Percentiles rank a stretch among this genome's conserved stretches.
Conservation (phyloP, 73 alveolate species). For the Symbiodinium natans region DNA sequence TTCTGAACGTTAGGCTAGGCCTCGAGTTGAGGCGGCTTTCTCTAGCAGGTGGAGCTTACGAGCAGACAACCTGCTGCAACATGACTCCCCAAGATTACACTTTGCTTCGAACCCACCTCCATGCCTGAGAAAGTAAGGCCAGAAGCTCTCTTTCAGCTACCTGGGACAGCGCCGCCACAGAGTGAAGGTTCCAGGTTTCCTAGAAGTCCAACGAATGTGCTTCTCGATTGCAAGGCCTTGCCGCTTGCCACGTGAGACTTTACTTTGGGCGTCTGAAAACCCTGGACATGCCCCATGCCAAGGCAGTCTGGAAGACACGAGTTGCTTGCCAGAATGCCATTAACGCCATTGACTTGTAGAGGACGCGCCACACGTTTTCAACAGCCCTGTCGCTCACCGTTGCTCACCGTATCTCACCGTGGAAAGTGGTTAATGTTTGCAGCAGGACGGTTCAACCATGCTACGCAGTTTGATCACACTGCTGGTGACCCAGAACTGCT, state of each 20-base stretch:
- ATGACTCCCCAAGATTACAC: not conserved
- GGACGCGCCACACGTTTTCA: not conserved
- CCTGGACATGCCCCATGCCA: not conserved
- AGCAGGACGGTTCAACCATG: conserved; percentile 64
- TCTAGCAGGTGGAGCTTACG: too few relatives aligned
- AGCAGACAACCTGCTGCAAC: too few relatives aligned
- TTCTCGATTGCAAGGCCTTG: not conserved
- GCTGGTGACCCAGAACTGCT: not conserved
- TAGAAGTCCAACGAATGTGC: conserved; percentile 70
- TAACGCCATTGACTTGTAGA: conserved; percentile 61
- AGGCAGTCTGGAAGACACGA: conserved; percentile 75
- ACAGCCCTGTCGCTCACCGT: not conserved
- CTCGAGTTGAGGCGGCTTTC: too few relatives aligned
- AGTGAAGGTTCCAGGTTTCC: conserved; percentile 38
- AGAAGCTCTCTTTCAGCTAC: not conserved
- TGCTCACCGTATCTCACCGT: too few relatives aligned
- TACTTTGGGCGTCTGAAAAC: not conserved
- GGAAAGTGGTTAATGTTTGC: too few relatives aligned
- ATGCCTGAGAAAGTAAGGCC: not conserved
- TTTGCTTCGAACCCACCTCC: not conserved
- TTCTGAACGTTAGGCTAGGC: too few relatives aligned
- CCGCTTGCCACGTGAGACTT: not conserved
- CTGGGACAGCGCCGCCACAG: conserved; percentile 29
- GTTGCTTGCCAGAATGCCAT: conserved; percentile 65
- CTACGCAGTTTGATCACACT: not conserved